phyloP scores from a whole-genome alignment of 495 filamentous ascomycete species.

The Massariosphaeria phaeospora region DNA sequence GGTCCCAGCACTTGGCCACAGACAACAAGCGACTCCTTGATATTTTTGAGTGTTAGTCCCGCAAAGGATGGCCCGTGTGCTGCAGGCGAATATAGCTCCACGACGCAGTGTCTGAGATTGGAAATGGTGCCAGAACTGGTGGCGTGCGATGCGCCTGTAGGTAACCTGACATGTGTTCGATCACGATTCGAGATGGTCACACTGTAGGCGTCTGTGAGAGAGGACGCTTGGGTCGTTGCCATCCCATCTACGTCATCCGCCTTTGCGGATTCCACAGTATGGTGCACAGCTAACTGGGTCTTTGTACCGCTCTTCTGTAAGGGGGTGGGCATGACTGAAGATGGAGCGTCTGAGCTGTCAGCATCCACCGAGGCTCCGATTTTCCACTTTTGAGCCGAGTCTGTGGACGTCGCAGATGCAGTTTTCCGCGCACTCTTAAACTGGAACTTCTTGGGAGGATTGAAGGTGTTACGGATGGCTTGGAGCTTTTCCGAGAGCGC shows the following conservation, averaged over 20 bases:
- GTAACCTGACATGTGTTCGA: slow-evolving; percentile 66
- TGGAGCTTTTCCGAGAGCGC: slow-evolving; percentile 60
- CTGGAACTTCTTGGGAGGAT: slow-evolving; percentile 64
- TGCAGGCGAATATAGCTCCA: slow-evolving; percentile 71
- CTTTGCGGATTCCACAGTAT: neutral
- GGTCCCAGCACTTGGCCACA: slow-evolving; percentile 74
- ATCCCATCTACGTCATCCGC: neutral
- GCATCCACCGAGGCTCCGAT: slow-evolving; percentile 46
- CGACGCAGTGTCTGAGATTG: slow-evolving; percentile 64
- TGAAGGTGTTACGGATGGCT: slow-evolving; percentile 52
- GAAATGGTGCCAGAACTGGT: slow-evolving; percentile 69
- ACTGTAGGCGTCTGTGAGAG: slow-evolving; percentile 54
- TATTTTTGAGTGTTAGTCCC: slow-evolving; percentile 64
- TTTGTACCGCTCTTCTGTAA: slow-evolving; percentile 48
- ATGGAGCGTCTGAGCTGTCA: slow-evolving; percentile 45
- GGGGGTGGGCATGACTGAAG: slow-evolving; percentile 45
- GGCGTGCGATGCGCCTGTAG: slow-evolving; percentile 58
- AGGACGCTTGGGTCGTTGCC: slow-evolving; percentile 48
- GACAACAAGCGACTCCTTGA: slow-evolving; percentile 63
- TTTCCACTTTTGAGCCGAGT: slow-evolving; percentile 48
- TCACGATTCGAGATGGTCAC: slow-evolving; percentile 61
- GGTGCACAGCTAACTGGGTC: slow-evolving; percentile 23
- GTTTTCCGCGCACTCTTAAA: slow-evolving; percentile 61
- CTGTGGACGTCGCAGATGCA: slow-evolving; percentile 51
- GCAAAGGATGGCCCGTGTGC: slow-evolving; percentile 60